A percentile compares a stretch with the other conserved stretches of the same genome.
Evolutionary conservation across 495 filamentous ascomycete species (phyloP).

Genomic region (Halenospora varia): DNA sequence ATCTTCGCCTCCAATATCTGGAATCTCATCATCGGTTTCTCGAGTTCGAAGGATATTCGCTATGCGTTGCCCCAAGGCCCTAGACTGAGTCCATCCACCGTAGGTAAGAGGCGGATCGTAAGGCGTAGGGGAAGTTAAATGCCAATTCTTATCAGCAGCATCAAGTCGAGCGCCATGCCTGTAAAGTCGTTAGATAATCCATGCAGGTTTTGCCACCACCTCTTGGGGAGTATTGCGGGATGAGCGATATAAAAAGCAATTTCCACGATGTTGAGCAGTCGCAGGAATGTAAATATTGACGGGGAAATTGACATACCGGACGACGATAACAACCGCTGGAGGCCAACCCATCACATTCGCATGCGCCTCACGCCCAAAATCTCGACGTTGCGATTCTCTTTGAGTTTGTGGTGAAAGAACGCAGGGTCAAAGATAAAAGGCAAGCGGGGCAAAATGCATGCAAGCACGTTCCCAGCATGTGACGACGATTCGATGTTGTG

Average conservation of each 20-base stretch:
- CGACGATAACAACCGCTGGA: slow-evolving; percentile 73
- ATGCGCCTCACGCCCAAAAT: background rate
- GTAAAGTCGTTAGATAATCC: slow-evolving; percentile 4
- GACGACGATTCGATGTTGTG: background rate
- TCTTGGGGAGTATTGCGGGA: background rate
- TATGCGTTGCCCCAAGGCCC: slow-evolving; percentile 74
- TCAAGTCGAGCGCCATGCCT: slow-evolving; percentile 94
- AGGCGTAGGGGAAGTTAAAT: slow-evolving; percentile 87
- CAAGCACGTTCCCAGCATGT: slow-evolving; percentile 8
- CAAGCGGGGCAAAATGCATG: slow-evolving; percentile 10
- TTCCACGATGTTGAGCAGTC: background rate
- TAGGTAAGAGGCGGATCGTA: slow-evolving; percentile 97
- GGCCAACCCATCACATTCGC: slow-evolving; percentile 45
- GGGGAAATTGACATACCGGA: slow-evolving; percentile 52
- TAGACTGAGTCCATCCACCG: slow-evolving; percentile 85
- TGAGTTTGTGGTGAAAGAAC: no score
- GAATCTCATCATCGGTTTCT: slow-evolving; percentile 29
- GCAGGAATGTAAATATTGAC: background rate
- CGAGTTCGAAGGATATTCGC: slow-evolving; percentile 60
- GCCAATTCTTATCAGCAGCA: slow-evolving; percentile 90
- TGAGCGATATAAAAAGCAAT: slow-evolving; percentile 6
- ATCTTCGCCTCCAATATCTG: slow-evolving; percentile 11
- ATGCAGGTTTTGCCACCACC: background rate
- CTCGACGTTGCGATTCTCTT: no score
- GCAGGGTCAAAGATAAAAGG: background rate